These are phyloP conservation scores for Wallacemonas collosoma DNA, from an alignment of 208 protist species.

Conservation along the genomic window DNA sequence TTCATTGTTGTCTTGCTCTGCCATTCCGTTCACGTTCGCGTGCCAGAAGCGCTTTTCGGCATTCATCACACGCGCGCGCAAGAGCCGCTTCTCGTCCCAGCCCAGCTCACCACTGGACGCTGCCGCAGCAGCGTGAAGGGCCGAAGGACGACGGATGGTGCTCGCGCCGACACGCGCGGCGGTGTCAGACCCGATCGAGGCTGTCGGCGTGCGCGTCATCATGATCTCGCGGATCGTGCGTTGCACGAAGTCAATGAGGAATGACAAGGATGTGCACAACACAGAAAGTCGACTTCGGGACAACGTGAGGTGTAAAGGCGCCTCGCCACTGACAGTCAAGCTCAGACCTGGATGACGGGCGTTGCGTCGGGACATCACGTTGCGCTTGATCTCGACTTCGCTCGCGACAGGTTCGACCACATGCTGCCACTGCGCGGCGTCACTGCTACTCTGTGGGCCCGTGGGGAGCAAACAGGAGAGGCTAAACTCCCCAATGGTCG, in stretches of 20 bases:
- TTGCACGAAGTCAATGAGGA: conserved; percentile 36
- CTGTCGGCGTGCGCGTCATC: neutral
- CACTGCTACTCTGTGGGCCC: neutral
- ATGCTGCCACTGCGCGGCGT: conserved; percentile 14
- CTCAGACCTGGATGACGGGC: conserved; percentile 6
- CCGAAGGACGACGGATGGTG: neutral
- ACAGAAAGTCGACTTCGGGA: conserved; percentile 39
- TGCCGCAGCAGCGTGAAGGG: too few species aligned
- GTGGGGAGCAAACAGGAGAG: conserved; percentile 9
- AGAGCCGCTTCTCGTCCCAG: neutral
- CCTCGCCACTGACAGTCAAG: neutral
- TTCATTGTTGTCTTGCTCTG: conserved; percentile 14
- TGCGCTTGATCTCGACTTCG: conserved; percentile 19
- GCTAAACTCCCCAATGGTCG: conserved; percentile 21
- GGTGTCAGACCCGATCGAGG: neutral
- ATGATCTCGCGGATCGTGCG: conserved; percentile 14
- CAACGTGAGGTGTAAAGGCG: conserved; percentile 16
- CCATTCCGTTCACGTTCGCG: neutral
- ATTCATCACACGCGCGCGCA: conserved; percentile 1
- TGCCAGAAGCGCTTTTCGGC: conserved; percentile 1
- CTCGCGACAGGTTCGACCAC: conserved; percentile 15
- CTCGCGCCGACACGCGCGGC: neutral
- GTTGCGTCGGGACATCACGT: conserved; percentile 30
- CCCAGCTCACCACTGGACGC: neutral
- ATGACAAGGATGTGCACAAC: conserved; percentile 34